Evolutionary conservation across 768 basidiomycete genomes (phyloP).

Genomic region (Leccinellum rugosiceps): DNA sequence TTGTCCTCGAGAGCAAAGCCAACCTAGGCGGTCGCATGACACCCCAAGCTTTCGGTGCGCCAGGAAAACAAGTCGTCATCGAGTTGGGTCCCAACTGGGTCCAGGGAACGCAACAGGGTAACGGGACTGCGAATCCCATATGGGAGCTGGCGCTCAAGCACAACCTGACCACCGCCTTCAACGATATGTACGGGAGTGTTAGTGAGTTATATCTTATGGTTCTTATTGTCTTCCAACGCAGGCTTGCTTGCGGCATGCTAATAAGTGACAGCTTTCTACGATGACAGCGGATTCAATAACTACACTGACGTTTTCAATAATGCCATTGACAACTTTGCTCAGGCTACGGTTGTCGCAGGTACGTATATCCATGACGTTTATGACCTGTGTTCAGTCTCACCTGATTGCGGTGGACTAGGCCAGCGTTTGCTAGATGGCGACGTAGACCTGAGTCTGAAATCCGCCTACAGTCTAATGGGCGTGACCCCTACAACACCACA

Average conservation of each 20-base stretch:
- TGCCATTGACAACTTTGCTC: constrained; percentile 38
- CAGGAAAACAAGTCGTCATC: constrained; percentile 38
- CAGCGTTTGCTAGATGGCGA: constrained; percentile 19
- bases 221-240: background rate
- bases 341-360: constrained; percentile 47
- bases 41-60: constrained; percentile 41
- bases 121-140: constrained; percentile 58
- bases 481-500: constrained; percentile 43
- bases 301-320: constrained; percentile 44
- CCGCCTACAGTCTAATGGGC: constrained; percentile 52
- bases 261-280: constrained; percentile 47
- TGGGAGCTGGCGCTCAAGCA: constrained; percentile 55
- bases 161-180: constrained; percentile 43
- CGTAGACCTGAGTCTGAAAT: constrained; percentile 52
- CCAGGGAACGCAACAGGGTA: constrained; percentile 46
- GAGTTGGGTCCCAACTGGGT: constrained; percentile 66
- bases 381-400: constrained; percentile 40
- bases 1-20: constrained; percentile 57
- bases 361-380: background rate
- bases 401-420: constrained; percentile 4
- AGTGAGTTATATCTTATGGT: constrained; percentile 37
- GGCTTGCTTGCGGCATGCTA: background rate
- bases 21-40: constrained; percentile 64
- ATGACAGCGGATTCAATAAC: constrained; percentile 47
- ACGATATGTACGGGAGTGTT: constrained; percentile 41